Base-by-base conservation (phyloP, 1,284 basidiomycete species). In the Marasmius sp. region DNA sequence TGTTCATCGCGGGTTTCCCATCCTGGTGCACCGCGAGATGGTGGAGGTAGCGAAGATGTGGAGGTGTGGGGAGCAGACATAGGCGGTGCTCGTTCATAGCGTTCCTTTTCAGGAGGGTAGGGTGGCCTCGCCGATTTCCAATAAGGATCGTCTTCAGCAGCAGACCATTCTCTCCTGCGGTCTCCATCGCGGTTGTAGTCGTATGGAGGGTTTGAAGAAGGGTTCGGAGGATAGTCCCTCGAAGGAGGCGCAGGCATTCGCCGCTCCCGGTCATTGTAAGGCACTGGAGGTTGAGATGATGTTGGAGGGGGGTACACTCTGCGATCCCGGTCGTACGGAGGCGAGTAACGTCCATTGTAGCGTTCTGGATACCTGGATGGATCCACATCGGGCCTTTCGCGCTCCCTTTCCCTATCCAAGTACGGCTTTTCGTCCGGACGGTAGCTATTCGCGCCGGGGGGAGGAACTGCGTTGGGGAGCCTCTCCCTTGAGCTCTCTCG, bases 1-100 rank as follows among this genome's bases (percentile, higher is more conserved):
- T 75, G 70, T 18, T 79, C 77, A 7, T 76, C 76, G 33, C 77
- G 75, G 9, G 71, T 57, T 20, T 76, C 77, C 69, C 72, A 76
- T 12, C 69, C 71, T 9, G 68, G 65, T 10, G 58, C 66, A 59
- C 70, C 20, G 6, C 11, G 16, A n/a, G 45, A n/a, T 20, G 45
- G 45, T 14, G 14, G 66, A 41, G 11, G 27, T 39, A 60, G 60
- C 11, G 66, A 50, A 6, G 41, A 7, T 16, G 58, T 43, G 27
- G 59, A 52, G 1, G 68, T 66, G 0, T 68, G 67, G 2, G 60
- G 27, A 27, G 27, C 27, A 27, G 27, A 5, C 27, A 5, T 5
- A 27, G 27, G 27, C 27, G 27, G 59, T 47, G 74, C 77, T 38
- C 74, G 70, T 8, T 79, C 76, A 60, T 70, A 70, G 53, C 77